Percentiles rank a stretch among this genome's conserved stretches.
Conservation (phyloP, 1,284 basidiomycete species). For the Fomitiporia mediterranea region DNA sequence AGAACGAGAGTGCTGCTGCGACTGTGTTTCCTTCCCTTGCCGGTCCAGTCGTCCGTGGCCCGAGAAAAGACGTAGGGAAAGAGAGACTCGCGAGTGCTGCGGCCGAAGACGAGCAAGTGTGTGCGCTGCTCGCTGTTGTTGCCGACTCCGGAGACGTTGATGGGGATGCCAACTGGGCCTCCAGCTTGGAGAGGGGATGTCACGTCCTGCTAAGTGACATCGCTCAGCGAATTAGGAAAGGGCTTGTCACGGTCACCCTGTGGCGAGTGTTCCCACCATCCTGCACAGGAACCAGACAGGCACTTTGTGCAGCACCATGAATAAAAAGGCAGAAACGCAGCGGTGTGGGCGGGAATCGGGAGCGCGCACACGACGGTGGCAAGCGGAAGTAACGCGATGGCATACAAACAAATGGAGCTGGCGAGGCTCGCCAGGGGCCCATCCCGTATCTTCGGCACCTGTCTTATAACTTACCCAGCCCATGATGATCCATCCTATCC, state of each 20-base stretch:
- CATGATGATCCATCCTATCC: conserved; percentile 6
- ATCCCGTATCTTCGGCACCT: conserved; percentile 6
- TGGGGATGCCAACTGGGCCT: conserved; percentile 5
- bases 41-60: not conserved
- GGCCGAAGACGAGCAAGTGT: not conserved
- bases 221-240: not conserved
- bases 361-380: not conserved
- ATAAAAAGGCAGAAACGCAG: not conserved
- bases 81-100: not conserved
- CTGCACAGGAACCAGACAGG: not conserved
- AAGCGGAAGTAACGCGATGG: not conserved
- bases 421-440: not conserved
- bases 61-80: not conserved
- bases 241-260: not conserved
- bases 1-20: not conserved
- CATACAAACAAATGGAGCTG: conserved; percentile 3
- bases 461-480: conserved; percentile 8
- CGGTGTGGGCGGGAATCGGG: not conserved
- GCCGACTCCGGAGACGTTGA: conserved; percentile 1
- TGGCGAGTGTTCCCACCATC: not conserved
- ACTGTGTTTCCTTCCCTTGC: too few relatives aligned
- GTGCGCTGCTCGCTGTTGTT: conserved; percentile 1
- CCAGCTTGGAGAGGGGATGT: not conserved
- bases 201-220: not conserved
- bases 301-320: not conserved